A percentile compares a stretch with the other conserved stretches of the same genome.
Conservation (phyloP, 805 yeast genomes). For the Wickerhamiella qilinensis region DNA sequence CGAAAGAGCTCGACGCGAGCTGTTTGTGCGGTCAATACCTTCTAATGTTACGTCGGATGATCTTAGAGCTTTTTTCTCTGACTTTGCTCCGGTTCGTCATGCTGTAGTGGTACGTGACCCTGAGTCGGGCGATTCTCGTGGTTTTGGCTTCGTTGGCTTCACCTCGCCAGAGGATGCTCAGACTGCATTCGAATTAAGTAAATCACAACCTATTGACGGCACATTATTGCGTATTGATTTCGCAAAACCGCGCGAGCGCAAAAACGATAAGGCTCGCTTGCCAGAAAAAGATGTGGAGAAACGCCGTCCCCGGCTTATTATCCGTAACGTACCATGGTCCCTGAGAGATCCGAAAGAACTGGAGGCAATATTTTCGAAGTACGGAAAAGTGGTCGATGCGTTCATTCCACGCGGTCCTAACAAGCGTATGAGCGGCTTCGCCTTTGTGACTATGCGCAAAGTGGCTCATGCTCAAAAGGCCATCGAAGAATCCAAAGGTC, state of each 20-base stretch:
- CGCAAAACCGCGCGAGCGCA: conserved; percentile 85
- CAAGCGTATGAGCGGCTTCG: conserved; percentile 89
- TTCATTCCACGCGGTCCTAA: conserved; percentile 76
- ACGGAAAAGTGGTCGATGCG: conserved; percentile 78
- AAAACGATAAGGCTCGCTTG: conserved; percentile 12
- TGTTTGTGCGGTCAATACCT: conserved; percentile 81
- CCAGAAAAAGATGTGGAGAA: conserved; percentile 32
- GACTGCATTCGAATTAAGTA: conserved; percentile 52
- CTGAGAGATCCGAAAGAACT: conserved; percentile 62
- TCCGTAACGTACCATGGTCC: conserved; percentile 94
- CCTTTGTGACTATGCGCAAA: conserved; percentile 79
- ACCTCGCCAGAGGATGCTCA: conserved; percentile 69
- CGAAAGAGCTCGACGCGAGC: conserved; percentile 16
- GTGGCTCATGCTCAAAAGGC: conserved; percentile 65
- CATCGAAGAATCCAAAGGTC: conserved; percentile 52
- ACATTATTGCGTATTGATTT: conserved; percentile 60
- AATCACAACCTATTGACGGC: conserved; percentile 48
- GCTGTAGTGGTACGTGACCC: conserved; percentile 78
- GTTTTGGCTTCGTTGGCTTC: conserved; percentile 92
- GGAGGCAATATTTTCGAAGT: conserved; percentile 52
- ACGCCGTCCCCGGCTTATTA: conserved; percentile 71
- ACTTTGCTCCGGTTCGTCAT: conserved; percentile 87
- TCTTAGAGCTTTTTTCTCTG: conserved; percentile 71
- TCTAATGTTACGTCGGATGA: conserved; percentile 65
- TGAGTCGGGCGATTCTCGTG: conserved; percentile 57